These are phyloP conservation scores for Ceratobasidium sp. DNA, from an alignment of 1,284 basidiomycete species.

Conservation along the genomic window DNA sequence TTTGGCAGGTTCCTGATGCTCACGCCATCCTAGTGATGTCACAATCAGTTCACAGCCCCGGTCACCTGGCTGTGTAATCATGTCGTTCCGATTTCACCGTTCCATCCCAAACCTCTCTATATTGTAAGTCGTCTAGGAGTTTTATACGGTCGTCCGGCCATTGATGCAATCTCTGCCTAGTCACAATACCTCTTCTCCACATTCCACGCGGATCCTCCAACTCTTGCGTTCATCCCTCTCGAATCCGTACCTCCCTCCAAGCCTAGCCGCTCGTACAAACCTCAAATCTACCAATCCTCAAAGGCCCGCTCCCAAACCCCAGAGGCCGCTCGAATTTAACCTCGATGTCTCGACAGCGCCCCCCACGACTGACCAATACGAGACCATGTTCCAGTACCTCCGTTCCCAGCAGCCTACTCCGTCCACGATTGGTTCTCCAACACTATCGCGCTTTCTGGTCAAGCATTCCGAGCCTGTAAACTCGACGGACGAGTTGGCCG, in stretches of 20 bases:
- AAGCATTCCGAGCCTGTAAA: slow-evolving; percentile 22
- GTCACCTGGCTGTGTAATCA: too few relatives aligned
- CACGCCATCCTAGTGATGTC: too few relatives aligned
- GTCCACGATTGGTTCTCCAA: not conserved
- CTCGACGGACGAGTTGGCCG: slow-evolving; percentile 12
- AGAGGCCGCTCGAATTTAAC: slow-evolving; percentile 35
- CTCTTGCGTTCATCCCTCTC: slow-evolving; percentile 36
- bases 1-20: too few relatives aligned
- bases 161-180: not conserved
- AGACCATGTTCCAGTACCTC: slow-evolving; percentile 39
- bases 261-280: slow-evolving; percentile 1
- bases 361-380: slow-evolving; percentile 37
- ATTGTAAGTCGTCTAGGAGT: slow-evolving; percentile 13
- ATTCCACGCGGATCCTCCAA: slow-evolving; percentile 31
- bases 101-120: slow-evolving; percentile 42
- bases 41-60: too few relatives aligned
- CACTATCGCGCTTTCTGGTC: slow-evolving; percentile 21
- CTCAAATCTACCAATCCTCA: not conserved
- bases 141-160: not conserved
- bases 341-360: slow-evolving; percentile 33
- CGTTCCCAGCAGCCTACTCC: slow-evolving; percentile 26
- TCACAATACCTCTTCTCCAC: slow-evolving; percentile 26
- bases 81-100: slow-evolving; percentile 41
- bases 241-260: slow-evolving; percentile 27
- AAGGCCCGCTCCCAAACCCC: slow-evolving; percentile 7